Percentiles rank a stretch among this genome's conserved stretches.
Conservation (phyloP, 2,329 filamentous ascomycete genomes). For the Bimuria novae-zelandiae region DNA sequence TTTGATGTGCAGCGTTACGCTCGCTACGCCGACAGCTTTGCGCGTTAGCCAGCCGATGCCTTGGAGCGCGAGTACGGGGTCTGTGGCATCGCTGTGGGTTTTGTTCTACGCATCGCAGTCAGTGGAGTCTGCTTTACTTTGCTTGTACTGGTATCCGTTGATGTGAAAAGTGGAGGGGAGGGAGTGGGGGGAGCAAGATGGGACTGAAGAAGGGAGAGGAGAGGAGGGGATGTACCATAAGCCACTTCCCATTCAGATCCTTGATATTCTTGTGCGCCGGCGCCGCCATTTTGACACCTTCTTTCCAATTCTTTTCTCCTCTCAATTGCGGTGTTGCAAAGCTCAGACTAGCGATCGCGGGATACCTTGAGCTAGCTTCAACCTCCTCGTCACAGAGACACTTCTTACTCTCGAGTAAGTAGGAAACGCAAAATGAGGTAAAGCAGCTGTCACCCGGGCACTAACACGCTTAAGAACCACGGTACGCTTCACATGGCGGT, state of each 20-base stretch:
- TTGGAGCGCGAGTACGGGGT: slow-evolving; percentile 69
- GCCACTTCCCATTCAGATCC: slow-evolving; percentile 46
- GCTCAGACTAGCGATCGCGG: no score
- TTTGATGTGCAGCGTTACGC: slow-evolving; percentile 67
- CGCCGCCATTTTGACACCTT: slow-evolving; percentile 41
- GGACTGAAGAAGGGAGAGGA: not conserved
- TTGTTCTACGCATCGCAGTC: slow-evolving; percentile 65
- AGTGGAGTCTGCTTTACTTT: no score
- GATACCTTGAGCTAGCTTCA: no score
- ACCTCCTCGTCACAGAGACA: no score
- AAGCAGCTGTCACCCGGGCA: not conserved
- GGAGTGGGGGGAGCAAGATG: no score
- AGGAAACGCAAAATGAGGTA: no score
- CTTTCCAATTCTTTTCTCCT: no score
- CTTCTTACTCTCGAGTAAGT: no score
- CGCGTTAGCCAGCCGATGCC: slow-evolving; percentile 66
- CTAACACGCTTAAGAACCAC: not conserved
- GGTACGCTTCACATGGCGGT: slow-evolving; percentile 12
- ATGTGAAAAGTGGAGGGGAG: no score
- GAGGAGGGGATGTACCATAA: slow-evolving; percentile 34
- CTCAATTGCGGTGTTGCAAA: no score
- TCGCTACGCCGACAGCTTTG: slow-evolving; percentile 71
- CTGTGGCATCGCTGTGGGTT: slow-evolving; percentile 68
- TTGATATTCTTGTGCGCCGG: slow-evolving; percentile 40
- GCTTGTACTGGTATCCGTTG: no score